These are phyloP conservation scores for Quercus lobata DNA, from an alignment of 331 rosid genomes.

Conservation along the genomic window DNA sequence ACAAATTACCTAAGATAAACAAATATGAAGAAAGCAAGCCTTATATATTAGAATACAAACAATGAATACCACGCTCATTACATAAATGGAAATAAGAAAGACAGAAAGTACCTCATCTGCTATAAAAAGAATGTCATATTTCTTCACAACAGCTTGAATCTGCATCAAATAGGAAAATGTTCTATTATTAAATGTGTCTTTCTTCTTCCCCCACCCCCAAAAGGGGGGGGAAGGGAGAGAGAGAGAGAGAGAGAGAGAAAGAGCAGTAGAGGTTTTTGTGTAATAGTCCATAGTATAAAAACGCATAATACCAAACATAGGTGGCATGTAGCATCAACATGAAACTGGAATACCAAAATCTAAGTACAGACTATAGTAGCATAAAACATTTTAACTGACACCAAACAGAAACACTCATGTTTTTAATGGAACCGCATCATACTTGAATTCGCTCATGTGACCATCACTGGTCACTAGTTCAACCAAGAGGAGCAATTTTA, in stretches of 20 bases:
- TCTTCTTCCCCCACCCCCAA: not conserved
- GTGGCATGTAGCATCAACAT: not conserved
- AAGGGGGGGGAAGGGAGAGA: not conserved
- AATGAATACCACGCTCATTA: not conserved
- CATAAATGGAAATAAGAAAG: not conserved
- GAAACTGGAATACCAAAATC: not conserved
- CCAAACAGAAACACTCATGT: not conserved
- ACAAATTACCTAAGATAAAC: conserved; percentile 71
- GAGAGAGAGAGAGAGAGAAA: not conserved
- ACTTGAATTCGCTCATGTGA: not conserved
- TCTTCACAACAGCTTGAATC: conserved; percentile 89
- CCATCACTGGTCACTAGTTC: not conserved
- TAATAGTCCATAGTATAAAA: not conserved
- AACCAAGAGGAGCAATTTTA: not conserved
- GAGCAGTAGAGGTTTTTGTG: too few species aligned
- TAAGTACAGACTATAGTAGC: not conserved
- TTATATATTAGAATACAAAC: conserved; percentile 2
- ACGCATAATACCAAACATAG: not conserved
- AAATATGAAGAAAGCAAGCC: conserved; percentile 17
- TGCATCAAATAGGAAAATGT: conserved; percentile 31
- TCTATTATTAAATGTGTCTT: not conserved
- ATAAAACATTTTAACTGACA: not conserved
- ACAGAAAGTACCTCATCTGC: conserved; percentile 83
- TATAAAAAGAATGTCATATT: conserved; percentile 92
- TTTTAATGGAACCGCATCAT: not conserved